Evolutionary conservation across 2,329 filamentous ascomycete genomes (phyloP).

Genomic region (Ceratocystis albifundus): DNA sequence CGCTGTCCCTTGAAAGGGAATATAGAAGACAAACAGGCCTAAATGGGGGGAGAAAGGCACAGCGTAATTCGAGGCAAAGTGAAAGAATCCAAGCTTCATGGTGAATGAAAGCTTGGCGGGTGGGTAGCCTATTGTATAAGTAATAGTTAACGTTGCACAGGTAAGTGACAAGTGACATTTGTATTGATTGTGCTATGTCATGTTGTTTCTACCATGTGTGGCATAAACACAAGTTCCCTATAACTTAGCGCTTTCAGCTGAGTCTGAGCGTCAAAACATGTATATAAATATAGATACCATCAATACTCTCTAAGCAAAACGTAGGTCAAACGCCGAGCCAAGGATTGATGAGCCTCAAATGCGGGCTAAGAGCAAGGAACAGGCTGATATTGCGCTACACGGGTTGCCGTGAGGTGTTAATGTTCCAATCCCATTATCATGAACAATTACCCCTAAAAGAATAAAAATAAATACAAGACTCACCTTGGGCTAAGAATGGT

Average conservation of each 20-base stretch:
- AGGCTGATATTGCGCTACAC: not conserved
- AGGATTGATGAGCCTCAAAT: not conserved
- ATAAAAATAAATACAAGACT: not conserved
- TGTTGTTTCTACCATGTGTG: not conserved
- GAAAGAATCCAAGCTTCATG: too few species aligned
- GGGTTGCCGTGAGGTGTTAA: not conserved
- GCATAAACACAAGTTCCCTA: not conserved
- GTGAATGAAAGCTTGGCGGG: too few species aligned
- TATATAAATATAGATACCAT: not conserved
- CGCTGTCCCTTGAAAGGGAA: not conserved
- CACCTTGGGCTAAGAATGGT: not conserved
- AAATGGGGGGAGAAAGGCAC: not conserved
- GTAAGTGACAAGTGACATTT: not conserved
- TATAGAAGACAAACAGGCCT: not conserved
- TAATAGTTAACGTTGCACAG: not conserved
- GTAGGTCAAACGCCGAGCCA: not conserved
- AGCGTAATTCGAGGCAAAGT: too few species aligned
- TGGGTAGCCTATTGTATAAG: too few species aligned
- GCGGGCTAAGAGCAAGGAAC: conserved; percentile 10
- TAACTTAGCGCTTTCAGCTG: conserved; percentile 1
- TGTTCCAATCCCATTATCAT: not conserved
- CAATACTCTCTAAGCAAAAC: not conserved
- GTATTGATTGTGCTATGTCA: not conserved
- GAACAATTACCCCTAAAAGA: not conserved
- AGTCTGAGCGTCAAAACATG: not conserved